These are phyloP conservation scores for Salix dunnii DNA, from an alignment of 345 rosid genomes.

Conservation along the genomic window DNA sequence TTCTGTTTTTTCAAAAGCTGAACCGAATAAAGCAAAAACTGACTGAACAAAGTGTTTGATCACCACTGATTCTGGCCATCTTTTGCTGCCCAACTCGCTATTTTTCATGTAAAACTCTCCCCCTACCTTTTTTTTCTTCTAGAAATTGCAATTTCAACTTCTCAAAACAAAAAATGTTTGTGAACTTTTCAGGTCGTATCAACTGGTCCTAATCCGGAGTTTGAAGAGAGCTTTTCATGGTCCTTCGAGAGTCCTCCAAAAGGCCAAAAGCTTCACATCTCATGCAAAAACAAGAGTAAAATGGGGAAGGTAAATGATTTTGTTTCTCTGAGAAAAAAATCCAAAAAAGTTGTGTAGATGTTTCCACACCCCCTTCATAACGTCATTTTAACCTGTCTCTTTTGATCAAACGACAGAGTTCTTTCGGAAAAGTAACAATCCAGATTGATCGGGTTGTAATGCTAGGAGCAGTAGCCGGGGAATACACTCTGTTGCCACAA, in stretches of 20 bases:
- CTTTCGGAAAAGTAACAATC: slow-evolving; percentile 95
- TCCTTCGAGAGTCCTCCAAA: slow-evolving; percentile 97
- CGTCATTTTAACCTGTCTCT: background rate
- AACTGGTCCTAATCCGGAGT: slow-evolving; percentile 95
- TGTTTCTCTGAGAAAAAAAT: background rate
- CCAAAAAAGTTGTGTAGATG: background rate
- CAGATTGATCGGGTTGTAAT: slow-evolving; percentile 94
- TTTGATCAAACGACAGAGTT: slow-evolving; percentile 53
- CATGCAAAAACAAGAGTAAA: slow-evolving; percentile 98
- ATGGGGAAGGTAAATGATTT: slow-evolving; percentile 81
- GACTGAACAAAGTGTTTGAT: too few relatives aligned
- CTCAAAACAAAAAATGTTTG: background rate
- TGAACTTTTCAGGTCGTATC: slow-evolving; percentile 60
- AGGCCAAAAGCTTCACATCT: slow-evolving; percentile 94
- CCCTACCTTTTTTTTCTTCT: background rate
- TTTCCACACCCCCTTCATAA: background rate
- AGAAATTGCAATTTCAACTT: background rate
- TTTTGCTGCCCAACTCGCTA: background rate
- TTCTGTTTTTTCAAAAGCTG: too few relatives aligned
- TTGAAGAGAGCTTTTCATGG: slow-evolving; percentile 99
- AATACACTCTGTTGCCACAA: slow-evolving; percentile 79
- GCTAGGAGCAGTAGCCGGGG: slow-evolving; percentile 96
- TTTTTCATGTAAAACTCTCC: background rate
- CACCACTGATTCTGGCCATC: background rate
- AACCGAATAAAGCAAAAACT: too few relatives aligned